A percentile compares a stretch with the other conserved stretches of the same genome.
These are phyloP conservation scores for Ochromonadaceae sp. DNA, from an alignment of 352 stramenopile species.

Conservation along the genomic window DNA sequence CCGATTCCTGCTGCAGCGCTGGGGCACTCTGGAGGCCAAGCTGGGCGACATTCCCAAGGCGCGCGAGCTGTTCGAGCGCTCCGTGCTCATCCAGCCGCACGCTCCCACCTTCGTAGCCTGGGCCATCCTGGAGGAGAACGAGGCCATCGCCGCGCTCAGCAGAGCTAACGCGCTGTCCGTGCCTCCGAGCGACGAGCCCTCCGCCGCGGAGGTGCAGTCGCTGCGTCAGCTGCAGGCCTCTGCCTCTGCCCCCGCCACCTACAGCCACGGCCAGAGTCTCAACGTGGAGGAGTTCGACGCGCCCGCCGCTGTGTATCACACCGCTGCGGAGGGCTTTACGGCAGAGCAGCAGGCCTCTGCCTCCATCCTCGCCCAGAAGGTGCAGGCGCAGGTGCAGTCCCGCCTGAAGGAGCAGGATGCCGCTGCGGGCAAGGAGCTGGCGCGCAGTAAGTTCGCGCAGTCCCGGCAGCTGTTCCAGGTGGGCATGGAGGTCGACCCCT, in stretches of 20 bases:
- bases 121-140: constrained; percentile 16
- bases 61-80: constrained; percentile 1
- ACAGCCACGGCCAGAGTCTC: background rate
- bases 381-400: background rate
- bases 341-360: no score
- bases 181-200: no score
- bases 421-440: background rate
- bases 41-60: constrained; percentile 12
- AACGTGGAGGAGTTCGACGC: background rate
- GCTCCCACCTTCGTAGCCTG: constrained; percentile 12
- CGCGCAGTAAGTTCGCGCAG: background rate
- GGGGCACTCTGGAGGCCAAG: constrained; percentile 8
- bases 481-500: constrained; percentile 26
- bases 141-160: no score
- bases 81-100: constrained; percentile 15
- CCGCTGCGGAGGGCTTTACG: no score
- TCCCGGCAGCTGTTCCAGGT: constrained; percentile 28
- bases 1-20: constrained; percentile 19
- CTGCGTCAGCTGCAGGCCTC: no score
- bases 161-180: no score
- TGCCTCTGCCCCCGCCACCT: no score
- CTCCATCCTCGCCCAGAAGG: no score
- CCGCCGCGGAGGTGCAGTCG: no score
- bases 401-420: background rate
- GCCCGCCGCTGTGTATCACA: background rate